Conservation (phyloP, 2,329 filamentous ascomycete species). For the Talaromyces verruculosus region DNA sequence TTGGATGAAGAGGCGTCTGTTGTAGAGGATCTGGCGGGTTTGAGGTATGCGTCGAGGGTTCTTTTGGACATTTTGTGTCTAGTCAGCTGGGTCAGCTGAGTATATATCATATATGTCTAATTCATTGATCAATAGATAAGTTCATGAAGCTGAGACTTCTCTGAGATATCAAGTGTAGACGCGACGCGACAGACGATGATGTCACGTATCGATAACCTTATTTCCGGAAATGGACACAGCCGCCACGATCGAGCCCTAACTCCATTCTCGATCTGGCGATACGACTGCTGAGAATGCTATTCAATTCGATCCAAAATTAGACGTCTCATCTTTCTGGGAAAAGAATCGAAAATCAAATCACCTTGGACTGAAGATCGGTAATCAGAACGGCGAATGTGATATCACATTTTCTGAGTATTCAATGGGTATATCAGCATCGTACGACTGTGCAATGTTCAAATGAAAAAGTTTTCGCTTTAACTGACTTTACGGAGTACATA, state of each 20-base stretch:
- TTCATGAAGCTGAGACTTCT: background rate
- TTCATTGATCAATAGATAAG: background rate
- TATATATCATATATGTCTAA: background rate
- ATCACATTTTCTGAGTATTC: background rate
- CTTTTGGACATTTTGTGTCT: conserved; percentile 50
- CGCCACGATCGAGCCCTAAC: conserved; percentile 5
- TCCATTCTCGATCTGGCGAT: background rate
- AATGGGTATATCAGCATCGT: background rate
- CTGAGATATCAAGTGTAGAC: background rate
- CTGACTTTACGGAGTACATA: background rate
- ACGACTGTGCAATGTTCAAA: background rate
- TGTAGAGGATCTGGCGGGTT: conserved; percentile 42
- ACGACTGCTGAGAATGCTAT: background rate
- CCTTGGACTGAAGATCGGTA: background rate
- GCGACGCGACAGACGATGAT: conserved; percentile 8
- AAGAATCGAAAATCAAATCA: background rate
- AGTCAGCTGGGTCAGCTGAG: background rate
- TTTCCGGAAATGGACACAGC: background rate
- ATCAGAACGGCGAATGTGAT: background rate
- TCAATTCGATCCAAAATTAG: background rate
- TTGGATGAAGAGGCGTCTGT: conserved; percentile 39
- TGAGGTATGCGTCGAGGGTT: conserved; percentile 70
- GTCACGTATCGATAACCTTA: conserved; percentile 8
- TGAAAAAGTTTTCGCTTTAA: background rate
- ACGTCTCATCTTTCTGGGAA: background rate